Evolutionary conservation across 2,329 filamentous ascomycete species (phyloP).

Genomic region (Aureobasidium sp.): DNA sequence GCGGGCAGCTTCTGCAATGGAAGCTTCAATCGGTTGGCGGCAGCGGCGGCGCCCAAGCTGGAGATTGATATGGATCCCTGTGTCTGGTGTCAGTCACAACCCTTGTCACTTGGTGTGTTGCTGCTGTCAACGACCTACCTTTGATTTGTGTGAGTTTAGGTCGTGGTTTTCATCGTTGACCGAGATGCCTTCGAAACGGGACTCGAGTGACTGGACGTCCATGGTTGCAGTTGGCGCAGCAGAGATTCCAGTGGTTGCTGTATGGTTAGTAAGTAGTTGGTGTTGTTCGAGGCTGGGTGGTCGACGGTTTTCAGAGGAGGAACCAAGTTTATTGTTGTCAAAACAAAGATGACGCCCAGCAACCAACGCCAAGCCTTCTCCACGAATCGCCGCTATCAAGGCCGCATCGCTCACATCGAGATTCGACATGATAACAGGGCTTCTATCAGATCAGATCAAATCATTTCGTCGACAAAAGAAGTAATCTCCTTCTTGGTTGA

Average conservation of each 20-base stretch:
- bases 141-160: slow-evolving; percentile 57
- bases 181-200: slow-evolving; percentile 80
- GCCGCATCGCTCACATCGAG: neutral
- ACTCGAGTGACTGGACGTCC: slow-evolving; percentile 71
- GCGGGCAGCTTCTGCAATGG: slow-evolving; percentile 77
- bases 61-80: slow-evolving; percentile 40
- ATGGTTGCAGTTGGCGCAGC: slow-evolving; percentile 31
- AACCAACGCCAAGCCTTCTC: slow-evolving; percentile 3
- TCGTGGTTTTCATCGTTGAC: slow-evolving; percentile 78
- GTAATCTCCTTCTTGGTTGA: neutral
- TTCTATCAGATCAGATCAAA: neutral
- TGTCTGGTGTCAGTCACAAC: slow-evolving; percentile 14
- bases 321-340: slow-evolving; percentile 6
- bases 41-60: slow-evolving; percentile 33
- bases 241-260: neutral
- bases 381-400: neutral
- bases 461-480: neutral
- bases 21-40: slow-evolving; percentile 58
- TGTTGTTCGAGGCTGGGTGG: neutral
- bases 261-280: neutral
- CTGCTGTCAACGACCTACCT: slow-evolving; percentile 46
- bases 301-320: neutral
- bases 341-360: slow-evolving; percentile 8
- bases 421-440: neutral
- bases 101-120: neutral